Conservation (phyloP, 148 eudicot species). For the Camellia lanceoleosa region DNA sequence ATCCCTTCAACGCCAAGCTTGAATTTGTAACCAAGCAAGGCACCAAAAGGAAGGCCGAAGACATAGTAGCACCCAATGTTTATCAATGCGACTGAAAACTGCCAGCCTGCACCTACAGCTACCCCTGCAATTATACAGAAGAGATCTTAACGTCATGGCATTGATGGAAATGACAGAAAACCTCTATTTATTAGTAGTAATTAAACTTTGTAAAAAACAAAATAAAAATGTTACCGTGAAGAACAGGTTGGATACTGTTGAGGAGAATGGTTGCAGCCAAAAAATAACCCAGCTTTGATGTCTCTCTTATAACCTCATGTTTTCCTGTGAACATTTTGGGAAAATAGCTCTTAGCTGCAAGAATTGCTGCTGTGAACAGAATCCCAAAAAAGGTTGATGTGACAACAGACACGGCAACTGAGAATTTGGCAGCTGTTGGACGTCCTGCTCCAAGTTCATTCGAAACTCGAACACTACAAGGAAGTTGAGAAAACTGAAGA, state of each 20-base stretch:
- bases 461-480: conserved; percentile 54
- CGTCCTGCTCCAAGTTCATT: conserved; percentile 61
- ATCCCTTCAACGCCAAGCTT: conserved; percentile 40
- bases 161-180: too few species aligned
- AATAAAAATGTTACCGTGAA: conserved; percentile 26
- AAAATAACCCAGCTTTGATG: conserved; percentile 35
- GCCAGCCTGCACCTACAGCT: conserved; percentile 65
- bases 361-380: conserved; percentile 23
- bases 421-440: conserved; percentile 51
- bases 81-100: conserved; percentile 32
- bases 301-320: conserved; percentile 31
- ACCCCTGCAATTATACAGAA: conserved; percentile 33
- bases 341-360: conserved; percentile 27
- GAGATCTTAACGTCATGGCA: not conserved
- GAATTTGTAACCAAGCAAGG: conserved; percentile 43
- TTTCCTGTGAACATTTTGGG: conserved; percentile 34
- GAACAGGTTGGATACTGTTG: conserved; percentile 45
- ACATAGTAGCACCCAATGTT: conserved; percentile 36
- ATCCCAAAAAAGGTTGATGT: conserved; percentile 40
- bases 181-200: too few species aligned
- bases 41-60: conserved; percentile 43
- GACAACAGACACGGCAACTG: conserved; percentile 25
- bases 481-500: not conserved
- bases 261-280: conserved; percentile 42
- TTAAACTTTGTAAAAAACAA: too few species aligned